phyloP scores from a whole-genome alignment of 176 grass and related monocot species.

The Saccharum officinarum region DNA sequence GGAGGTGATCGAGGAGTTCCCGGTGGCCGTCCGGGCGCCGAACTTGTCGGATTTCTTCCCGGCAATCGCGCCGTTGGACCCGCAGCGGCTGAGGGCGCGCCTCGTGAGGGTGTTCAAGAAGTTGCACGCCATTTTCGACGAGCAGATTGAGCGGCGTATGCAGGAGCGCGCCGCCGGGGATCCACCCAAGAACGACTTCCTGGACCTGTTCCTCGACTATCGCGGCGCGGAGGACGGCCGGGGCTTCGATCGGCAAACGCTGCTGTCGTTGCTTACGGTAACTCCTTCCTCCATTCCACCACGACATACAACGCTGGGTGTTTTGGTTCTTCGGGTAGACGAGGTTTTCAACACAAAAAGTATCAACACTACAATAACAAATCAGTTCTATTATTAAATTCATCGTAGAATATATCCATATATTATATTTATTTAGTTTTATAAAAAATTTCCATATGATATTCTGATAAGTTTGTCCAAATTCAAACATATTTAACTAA shows the following conservation, averaged over 20 bases:
- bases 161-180: neutral
- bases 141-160: conserved; percentile 40
- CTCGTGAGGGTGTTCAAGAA: neutral
- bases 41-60: conserved; percentile 63
- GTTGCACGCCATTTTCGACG: conserved; percentile 40
- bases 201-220: conserved; percentile 37
- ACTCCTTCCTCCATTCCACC: neutral
- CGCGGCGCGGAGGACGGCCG: conserved; percentile 17
- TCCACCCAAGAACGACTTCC: conserved; percentile 35
- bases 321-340: no score
- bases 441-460: no score
- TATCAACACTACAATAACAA: no score
- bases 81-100: conserved; percentile 39
- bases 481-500: no score
- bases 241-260: conserved; percentile 23
- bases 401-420: no score
- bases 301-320: no score
- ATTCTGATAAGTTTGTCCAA: no score
- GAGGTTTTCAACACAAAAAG: no score
- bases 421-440: no score
- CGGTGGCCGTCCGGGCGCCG: neutral
- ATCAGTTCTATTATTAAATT: no score
- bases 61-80: conserved; percentile 38
- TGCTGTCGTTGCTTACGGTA: conserved; percentile 29
- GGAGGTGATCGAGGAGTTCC: conserved; percentile 29